Evolutionary conservation across 1,139 yeast species (phyloP).

Genomic region (Hemisphaericaspora lyxosophila): DNA sequence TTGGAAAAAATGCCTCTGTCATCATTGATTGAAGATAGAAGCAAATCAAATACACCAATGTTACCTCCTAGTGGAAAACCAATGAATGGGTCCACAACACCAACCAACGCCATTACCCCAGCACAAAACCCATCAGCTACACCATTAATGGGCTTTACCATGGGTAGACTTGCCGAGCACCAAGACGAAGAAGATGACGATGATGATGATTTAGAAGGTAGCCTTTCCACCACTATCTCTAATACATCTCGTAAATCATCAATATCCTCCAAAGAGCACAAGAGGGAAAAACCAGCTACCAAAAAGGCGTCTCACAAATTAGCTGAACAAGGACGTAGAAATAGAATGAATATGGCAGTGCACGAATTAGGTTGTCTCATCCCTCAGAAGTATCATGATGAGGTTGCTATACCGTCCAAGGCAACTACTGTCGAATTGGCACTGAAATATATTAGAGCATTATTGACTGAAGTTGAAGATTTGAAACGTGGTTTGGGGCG

Average conservation of each 20-base stretch:
- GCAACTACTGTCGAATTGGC: conserved; percentile 96
- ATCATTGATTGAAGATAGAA: conserved; percentile 20
- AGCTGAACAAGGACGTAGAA: conserved; percentile 95
- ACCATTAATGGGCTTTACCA: conserved; percentile 48
- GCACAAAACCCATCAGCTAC: conserved; percentile 11
- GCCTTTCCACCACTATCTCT: conserved; percentile 14
- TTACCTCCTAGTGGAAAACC: conserved; percentile 7
- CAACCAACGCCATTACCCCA: conserved; percentile 26
- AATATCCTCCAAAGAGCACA: conserved; percentile 21
- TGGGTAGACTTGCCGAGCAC: conserved; percentile 48
- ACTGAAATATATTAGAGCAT: conserved; percentile 59
- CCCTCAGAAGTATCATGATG: conserved; percentile 61
- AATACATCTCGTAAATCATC: conserved; percentile 17
- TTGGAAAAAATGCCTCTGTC: conserved; percentile 11
- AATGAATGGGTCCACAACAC: not conserved
- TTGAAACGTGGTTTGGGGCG: conserved; percentile 9
- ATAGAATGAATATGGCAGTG: conserved; percentile 85
- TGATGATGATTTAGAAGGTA: not conserved
- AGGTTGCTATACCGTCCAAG: conserved; percentile 69
- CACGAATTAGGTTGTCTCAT: conserved; percentile 68
- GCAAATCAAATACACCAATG: conserved; percentile 11
- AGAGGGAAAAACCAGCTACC: conserved; percentile 33
- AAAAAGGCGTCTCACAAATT: conserved; percentile 84
- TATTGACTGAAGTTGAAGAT: conserved; percentile 45
- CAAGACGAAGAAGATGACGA: conserved; percentile 11